These are phyloP conservation scores for Pestalotiopsis sp. DNA, from an alignment of 2,329 filamentous ascomycete species.

Conservation along the genomic window DNA sequence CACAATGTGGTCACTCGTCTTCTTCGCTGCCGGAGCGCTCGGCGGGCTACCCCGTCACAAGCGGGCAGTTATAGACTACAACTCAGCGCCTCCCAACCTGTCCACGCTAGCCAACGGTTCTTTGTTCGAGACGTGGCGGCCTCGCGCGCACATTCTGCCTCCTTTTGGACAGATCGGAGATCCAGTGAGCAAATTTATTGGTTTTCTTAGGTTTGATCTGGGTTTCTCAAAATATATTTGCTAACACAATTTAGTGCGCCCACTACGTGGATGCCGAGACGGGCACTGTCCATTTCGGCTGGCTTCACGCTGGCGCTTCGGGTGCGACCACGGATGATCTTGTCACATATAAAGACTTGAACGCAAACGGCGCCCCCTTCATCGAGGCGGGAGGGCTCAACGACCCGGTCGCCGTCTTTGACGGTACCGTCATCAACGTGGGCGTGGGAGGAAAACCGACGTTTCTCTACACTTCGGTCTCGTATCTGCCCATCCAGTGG, in stretches of 20 bases:
- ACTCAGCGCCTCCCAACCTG: constrained; percentile 38
- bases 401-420: constrained; percentile 46
- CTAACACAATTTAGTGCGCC: constrained; percentile 29
- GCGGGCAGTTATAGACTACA: constrained; percentile 30
- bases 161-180: constrained; percentile 42
- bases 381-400: constrained; percentile 26
- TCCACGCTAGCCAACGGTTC: constrained; percentile 38
- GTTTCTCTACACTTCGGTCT: constrained; percentile 45
- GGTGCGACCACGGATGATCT: constrained; percentile 43
- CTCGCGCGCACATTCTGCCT: constrained; percentile 41
- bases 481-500: constrained; percentile 46
- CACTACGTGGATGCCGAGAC: constrained; percentile 46
- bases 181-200: constrained; percentile 19
- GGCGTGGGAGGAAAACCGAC: constrained; percentile 45
- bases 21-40: neutral
- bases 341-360: constrained; percentile 37
- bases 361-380: constrained; percentile 40
- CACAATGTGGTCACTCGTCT: neutral
- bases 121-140: constrained; percentile 33
- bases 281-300: constrained; percentile 45
- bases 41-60: neutral
- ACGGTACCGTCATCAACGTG: constrained; percentile 43
- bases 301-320: constrained; percentile 36
- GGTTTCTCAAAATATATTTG: no score
- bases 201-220: no score